Conservation (phyloP, 805 yeast genomes). For the Wickerhamiella azymoides region DNA sequence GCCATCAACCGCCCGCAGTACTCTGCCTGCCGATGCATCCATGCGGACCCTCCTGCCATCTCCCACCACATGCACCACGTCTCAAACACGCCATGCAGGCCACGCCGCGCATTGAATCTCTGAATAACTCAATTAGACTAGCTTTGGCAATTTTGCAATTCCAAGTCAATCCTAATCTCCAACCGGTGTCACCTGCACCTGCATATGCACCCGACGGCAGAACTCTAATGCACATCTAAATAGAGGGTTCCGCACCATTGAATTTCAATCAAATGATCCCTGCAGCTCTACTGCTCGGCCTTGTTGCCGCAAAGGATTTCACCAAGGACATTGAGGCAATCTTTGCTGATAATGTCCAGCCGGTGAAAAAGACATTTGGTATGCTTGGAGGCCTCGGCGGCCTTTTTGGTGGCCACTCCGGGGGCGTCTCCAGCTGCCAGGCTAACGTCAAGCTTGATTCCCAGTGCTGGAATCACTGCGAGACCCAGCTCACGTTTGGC, state of each 20-base stretch:
- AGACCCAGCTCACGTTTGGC: slow-evolving; percentile 7
- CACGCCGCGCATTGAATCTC: too few relatives aligned
- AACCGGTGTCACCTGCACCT: neutral
- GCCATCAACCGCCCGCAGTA: too few relatives aligned
- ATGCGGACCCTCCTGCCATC: too few relatives aligned
- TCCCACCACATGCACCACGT: neutral
- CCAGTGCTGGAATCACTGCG: slow-evolving; percentile 7
- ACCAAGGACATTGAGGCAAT: slow-evolving; percentile 3
- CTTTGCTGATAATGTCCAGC: slow-evolving; percentile 2
- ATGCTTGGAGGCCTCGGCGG: neutral
- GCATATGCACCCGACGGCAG: neutral
- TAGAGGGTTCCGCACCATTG: neutral
- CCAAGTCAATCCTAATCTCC: too few relatives aligned
- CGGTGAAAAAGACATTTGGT: slow-evolving; percentile 4
- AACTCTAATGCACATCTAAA: neutral
- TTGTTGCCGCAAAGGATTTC: slow-evolving; percentile 3
- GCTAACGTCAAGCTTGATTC: slow-evolving; percentile 1
- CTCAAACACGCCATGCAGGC: too few relatives aligned
- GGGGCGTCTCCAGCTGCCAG: neutral
- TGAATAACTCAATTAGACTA: too few relatives aligned
- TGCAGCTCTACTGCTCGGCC: neutral
- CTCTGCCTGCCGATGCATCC: too few relatives aligned
- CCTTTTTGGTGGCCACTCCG: neutral
- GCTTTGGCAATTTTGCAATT: too few relatives aligned
- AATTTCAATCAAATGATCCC: neutral